phyloP scores from a whole-genome alignment of 345 rosid genomes.

The Citrus mangshanensis region DNA sequence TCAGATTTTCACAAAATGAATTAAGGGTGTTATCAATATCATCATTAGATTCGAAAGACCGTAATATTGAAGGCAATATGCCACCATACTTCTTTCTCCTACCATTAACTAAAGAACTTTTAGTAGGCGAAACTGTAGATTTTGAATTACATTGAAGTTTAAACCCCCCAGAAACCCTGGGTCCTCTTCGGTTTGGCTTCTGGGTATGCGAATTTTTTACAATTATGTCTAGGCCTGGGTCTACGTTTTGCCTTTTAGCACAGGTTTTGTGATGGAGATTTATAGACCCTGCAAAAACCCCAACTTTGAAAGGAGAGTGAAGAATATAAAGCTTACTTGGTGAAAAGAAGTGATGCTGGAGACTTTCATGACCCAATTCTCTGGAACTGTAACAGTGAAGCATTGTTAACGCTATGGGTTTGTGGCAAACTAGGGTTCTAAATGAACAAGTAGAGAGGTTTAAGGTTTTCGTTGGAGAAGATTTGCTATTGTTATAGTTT shows the following conservation, averaged over 20 bases:
- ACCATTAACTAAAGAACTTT: conserved; percentile 31
- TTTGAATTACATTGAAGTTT: conserved; percentile 51
- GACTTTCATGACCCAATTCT: conserved; percentile 35
- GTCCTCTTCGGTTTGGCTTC: conserved; percentile 21
- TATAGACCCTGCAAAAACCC: conserved; percentile 30
- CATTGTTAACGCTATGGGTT: conserved; percentile 34
- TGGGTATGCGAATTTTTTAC: conserved; percentile 9
- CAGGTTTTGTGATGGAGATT: conserved; percentile 4
- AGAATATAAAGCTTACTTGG: conserved; percentile 36
- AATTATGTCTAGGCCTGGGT: conserved; percentile 9
- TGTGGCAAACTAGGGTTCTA: background rate
- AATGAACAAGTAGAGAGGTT: background rate
- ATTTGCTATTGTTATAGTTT: background rate
- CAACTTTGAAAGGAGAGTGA: conserved; percentile 25
- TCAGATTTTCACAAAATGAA: conserved; percentile 48
- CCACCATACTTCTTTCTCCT: conserved; percentile 49
- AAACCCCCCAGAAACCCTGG: conserved; percentile 38
- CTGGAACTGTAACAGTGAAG: conserved; percentile 30
- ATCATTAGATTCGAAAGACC: conserved; percentile 50
- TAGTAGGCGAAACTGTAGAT: conserved; percentile 31
- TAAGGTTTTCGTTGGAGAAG: background rate
- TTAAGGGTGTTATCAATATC: conserved; percentile 55
- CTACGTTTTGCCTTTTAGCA: background rate
- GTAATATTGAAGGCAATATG: conserved; percentile 56
- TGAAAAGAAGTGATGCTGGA: conserved; percentile 18